Conservation (phyloP, 208 protist genomes). For the Trypanosoma caninum region DNA sequence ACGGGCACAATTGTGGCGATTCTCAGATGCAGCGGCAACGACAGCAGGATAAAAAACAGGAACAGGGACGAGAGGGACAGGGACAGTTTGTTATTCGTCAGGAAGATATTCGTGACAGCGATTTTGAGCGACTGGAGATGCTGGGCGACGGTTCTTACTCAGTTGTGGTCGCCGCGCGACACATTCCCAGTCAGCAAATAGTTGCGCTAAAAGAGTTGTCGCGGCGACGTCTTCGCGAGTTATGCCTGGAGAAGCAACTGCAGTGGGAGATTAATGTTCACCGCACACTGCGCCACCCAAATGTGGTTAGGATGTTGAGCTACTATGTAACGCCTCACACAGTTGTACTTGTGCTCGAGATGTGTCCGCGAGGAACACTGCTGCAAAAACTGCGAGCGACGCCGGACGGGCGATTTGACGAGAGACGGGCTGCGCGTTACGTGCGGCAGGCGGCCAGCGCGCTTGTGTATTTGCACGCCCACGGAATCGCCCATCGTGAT, state of each 20-base stretch:
- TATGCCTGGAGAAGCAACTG: slow-evolving; percentile 48
- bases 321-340: slow-evolving; percentile 59
- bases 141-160: slow-evolving; percentile 75
- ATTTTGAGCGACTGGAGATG: slow-evolving; percentile 60
- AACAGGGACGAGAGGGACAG: neutral
- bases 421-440: slow-evolving; percentile 53
- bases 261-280: slow-evolving; percentile 84
- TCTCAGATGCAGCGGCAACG: neutral
- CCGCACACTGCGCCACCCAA: slow-evolving; percentile 66
- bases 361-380: slow-evolving; percentile 67
- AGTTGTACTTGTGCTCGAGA: slow-evolving; percentile 71
- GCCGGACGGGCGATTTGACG: slow-evolving; percentile 30
- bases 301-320: slow-evolving; percentile 81
- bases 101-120: slow-evolving; percentile 44
- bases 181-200: slow-evolving; percentile 42
- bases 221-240: slow-evolving; percentile 27
- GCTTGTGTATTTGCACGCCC: slow-evolving; percentile 68
- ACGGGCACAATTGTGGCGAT: too few species aligned
- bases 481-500: slow-evolving; percentile 84
- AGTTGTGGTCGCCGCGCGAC: slow-evolving; percentile 60
- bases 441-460: slow-evolving; percentile 63
- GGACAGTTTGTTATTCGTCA: slow-evolving; percentile 37
- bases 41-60: neutral
- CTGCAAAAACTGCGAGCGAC: slow-evolving; percentile 31
- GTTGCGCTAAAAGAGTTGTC: slow-evolving; percentile 80